Percentiles rank a stretch among this genome's conserved stretches.
These are phyloP conservation scores for Nitzschia sp. DNA, from an alignment of 108 stramenopile genomes.

Conservation along the genomic window DNA sequence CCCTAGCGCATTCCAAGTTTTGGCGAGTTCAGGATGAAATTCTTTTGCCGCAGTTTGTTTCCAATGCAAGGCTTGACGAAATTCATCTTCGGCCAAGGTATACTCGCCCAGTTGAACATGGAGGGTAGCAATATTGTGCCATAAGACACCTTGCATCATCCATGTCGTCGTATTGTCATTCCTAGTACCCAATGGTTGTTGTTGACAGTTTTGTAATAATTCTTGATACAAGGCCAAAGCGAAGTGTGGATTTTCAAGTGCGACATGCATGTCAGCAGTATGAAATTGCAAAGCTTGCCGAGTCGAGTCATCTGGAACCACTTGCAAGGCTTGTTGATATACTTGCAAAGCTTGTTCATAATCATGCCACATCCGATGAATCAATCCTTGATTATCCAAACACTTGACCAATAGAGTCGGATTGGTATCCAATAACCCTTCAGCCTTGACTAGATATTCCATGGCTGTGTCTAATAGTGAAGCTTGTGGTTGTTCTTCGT, in stretches of 20 bases:
- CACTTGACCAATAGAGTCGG: constrained; percentile 40
- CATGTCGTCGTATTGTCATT: neutral
- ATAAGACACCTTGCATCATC: constrained; percentile 44
- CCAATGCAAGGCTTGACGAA: constrained; percentile 27
- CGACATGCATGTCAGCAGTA: constrained; percentile 39
- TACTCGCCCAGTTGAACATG: constrained; percentile 37
- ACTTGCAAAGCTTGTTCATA: constrained; percentile 40
- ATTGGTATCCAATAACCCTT: constrained; percentile 37
- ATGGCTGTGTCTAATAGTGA: constrained; percentile 13
- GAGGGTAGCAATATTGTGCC: constrained; percentile 47
- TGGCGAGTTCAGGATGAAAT: constrained; percentile 49
- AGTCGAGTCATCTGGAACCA: constrained; percentile 14
- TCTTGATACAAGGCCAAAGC: constrained; percentile 36
- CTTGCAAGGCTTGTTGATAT: constrained; percentile 50
- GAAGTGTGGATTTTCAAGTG: constrained; percentile 31
- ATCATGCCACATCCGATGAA: constrained; percentile 41
- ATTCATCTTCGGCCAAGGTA: constrained; percentile 34
- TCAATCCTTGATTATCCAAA: constrained; percentile 51
- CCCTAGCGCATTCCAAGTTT: constrained; percentile 44
- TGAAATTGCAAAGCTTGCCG: constrained; percentile 36
- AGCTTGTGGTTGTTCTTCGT: neutral
- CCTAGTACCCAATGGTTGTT: neutral
- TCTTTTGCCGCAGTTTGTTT: constrained; percentile 41
- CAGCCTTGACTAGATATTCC: constrained; percentile 36
- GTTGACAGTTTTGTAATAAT: constrained; percentile 3